Base-by-base conservation (phyloP, 2,329 filamentous ascomycete species). In the Sporothrix sp. region DNA sequence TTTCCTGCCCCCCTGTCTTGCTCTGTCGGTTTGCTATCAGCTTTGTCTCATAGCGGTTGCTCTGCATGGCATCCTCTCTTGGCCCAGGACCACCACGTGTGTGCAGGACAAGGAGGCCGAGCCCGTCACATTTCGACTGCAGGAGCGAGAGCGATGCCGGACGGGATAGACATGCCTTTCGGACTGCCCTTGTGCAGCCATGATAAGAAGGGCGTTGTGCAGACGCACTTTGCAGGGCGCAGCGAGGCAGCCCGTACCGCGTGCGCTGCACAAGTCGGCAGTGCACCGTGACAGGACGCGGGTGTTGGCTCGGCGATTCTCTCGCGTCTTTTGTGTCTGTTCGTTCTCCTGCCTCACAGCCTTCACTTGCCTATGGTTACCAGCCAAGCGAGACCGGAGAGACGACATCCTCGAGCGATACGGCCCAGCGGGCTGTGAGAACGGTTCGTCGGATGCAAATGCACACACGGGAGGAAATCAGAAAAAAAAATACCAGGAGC, bases 81-180 rank as follows among this genome's bases (percentile, higher is more conserved):
- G 23, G 16, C 8, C 23, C 33, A 38, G 16, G 35, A n/a, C 21
- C 35, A 3, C 45, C 45, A 48, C 45, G 45, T 48, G 45, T 38
- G 43, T 18, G 3, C 43, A 35, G 20, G 33, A 38, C 45, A 48
- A 38, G 35, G 25, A 37, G 33, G 20, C 16, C 11, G 28, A 9
- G 28, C 33, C 33, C 33, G 45, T 48, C 45, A 48, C 38, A 48
- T 21, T 4, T 48, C 45, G 7, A n/a, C 45, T 48, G 35, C 45
- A 48, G 33, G 10, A 21, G n/a, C 38, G 13, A 28, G 21, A 40
- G 38, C 25, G 11, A 16, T 14, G 43, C 16, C 20, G 32, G 23
- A 30, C 18, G 42, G 27, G 42, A 33, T 33, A 32, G 32, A 39
- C 11, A 39, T 25, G 25, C 37, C n/a, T n/a, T n/a, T n/a, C n/a